These are phyloP conservation scores for Entomophthora muscae DNA, from an alignment of 371 early-diverging fungal species.

Conservation along the genomic window DNA sequence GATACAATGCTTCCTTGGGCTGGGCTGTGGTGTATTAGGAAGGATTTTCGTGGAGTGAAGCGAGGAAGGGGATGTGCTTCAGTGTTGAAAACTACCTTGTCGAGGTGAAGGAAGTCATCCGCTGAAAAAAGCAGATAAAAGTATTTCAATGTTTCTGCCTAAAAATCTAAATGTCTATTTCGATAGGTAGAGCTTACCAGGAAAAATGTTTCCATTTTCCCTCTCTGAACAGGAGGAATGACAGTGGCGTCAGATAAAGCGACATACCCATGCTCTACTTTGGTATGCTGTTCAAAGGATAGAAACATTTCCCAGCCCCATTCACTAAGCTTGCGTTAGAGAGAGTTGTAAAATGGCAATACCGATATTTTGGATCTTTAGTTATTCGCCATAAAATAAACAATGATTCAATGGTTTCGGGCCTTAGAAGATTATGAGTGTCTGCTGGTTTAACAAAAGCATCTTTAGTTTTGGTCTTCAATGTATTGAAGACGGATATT, in stretches of 20 bases:
- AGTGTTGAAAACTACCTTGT: slow-evolving; percentile 72
- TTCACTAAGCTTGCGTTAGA: slow-evolving; percentile 27
- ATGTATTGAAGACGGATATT: slow-evolving; percentile 29
- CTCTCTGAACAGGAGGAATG: slow-evolving; percentile 25
- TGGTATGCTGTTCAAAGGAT: slow-evolving; percentile 59
- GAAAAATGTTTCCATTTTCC: slow-evolving; percentile 66
- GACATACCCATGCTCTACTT: slow-evolving; percentile 55
- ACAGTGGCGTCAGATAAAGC: slow-evolving; percentile 50
- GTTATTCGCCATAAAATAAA: slow-evolving; percentile 72
- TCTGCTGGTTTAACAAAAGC: slow-evolving; percentile 39
- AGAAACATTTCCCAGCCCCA: slow-evolving; percentile 82
- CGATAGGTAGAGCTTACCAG: slow-evolving; percentile 19
- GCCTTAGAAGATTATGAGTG: slow-evolving; percentile 52
- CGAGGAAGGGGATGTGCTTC: slow-evolving; percentile 76
- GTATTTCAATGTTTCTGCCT: slow-evolving; percentile 92
- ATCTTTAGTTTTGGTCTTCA: slow-evolving; percentile 21
- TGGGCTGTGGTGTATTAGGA: neutral
- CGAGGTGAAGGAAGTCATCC: slow-evolving; percentile 41
- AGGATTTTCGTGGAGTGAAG: slow-evolving; percentile 17
- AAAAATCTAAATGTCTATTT: neutral
- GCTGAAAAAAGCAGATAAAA: slow-evolving; percentile 71
- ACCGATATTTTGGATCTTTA: slow-evolving; percentile 55
- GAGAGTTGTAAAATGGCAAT: neutral
- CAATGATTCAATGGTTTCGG: slow-evolving; percentile 79
- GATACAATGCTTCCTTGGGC: neutral